Evolutionary conservation across 768 basidiomycete genomes (phyloP), one percentile per base, ranked within the genome.

Genomic region (Podaxis rugospora): DNA sequence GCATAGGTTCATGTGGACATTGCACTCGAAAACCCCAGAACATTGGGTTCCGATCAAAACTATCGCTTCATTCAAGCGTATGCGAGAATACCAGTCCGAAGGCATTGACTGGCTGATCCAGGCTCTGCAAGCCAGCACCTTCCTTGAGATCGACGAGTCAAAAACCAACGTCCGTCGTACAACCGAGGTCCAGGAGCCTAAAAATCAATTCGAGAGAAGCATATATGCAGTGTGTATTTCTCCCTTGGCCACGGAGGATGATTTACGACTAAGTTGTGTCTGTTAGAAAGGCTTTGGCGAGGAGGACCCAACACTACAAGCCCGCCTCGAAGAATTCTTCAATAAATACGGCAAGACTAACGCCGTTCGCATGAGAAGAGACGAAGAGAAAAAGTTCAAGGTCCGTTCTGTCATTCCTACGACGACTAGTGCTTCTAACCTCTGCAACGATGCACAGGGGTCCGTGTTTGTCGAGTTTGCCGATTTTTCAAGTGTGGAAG

Each of bases 401-500:
- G 95, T 90, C 58, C 14, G 13, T 32, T 51, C 13, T 60, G 21
- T 35, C 42, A 9, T 51, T 7, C 57, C n/a, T 50, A 44, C n/a
- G 18, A 23, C 18, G 23, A 9, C 10, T 23, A 5, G 32, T 23
- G 1, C 11, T n/a, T 10, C 21, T 1, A 27, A 49, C 44, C 39
- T n/a, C 60, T 32, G 32, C 7, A 32, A 49, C 32, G 13, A 23
- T 36, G 9, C 2, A 6, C 63, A 95, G 93, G 85, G 89, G 54
- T 97, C 95, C 7, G 90, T 95, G n/a, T 98, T 98, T 65, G 85
- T 84, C 40, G 96, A 98, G 75, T 98, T 92, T 69, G 78, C 84
- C 23, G 85, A 92, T 65, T 81, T 85, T 69, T 78, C 81, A 50
- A 78, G 84, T 4, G 87, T 87, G 35, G 83, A 88, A 21, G 80